Evolutionary conservation across 208 protist species (phyloP).

Genomic region (Porcisia deanei): DNA sequence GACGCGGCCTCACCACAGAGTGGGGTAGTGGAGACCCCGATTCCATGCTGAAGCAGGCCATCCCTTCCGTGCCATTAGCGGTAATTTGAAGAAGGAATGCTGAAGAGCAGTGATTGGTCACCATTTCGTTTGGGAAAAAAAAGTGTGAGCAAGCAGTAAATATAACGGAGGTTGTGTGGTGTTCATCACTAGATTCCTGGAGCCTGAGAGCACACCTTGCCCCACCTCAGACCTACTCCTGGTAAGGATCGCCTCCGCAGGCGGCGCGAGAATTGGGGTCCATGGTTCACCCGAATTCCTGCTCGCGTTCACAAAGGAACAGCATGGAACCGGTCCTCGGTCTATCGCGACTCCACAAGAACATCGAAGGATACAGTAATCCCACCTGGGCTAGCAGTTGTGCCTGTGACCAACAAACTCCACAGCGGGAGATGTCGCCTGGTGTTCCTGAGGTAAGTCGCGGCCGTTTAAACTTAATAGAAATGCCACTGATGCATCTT

Average conservation of each 20-base stretch:
- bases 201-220: conserved; percentile 83
- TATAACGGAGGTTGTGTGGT: not conserved
- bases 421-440: conserved; percentile 82
- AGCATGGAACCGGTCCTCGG: conserved; percentile 80
- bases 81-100: not conserved
- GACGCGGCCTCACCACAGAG: not conserved
- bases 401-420: conserved; percentile 87
- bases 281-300: conserved; percentile 40
- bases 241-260: conserved; percentile 68
- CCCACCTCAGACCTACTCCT: conserved; percentile 72
- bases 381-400: conserved; percentile 36
- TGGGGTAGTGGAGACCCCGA: not conserved
- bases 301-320: conserved; percentile 49
- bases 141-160: not conserved
- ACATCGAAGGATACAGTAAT: conserved; percentile 94
- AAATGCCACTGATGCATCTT: conserved; percentile 70
- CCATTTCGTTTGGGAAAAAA: not conserved
- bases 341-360: conserved; percentile 78
- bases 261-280: conserved; percentile 56
- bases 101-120: not conserved
- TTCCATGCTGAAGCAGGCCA: no score
- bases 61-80: no score
- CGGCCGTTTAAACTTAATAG: conserved; percentile 50
- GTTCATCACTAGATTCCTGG: conserved; percentile 56
- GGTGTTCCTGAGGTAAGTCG: conserved; percentile 54